Conservation (phyloP, 106 monocot genomes). For the Hemerocallis citrina region DNA sequence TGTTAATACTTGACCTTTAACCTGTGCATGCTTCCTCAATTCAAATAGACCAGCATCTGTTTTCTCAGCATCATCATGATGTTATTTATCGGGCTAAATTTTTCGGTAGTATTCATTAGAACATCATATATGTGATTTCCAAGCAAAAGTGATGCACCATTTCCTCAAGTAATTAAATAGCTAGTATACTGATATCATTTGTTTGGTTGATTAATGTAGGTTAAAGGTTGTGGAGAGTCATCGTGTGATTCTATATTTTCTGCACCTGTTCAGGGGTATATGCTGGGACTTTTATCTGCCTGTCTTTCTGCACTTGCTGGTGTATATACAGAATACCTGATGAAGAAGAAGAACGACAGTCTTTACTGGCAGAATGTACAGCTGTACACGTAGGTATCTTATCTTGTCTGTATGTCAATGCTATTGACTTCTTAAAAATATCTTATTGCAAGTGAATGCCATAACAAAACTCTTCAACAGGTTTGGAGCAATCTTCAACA, state of each 20-base stretch:
- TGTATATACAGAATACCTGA: constrained; percentile 83
- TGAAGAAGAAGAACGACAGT: constrained; percentile 95
- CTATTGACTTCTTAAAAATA: not conserved
- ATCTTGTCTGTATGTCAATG: not conserved
- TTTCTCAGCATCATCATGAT: no score
- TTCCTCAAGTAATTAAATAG: not conserved
- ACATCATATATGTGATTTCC: no score
- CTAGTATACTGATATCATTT: not conserved
- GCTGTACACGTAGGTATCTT: constrained; percentile 58
- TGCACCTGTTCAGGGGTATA: constrained; percentile 72
- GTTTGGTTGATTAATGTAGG: constrained; percentile 33
- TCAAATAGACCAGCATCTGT: no score
- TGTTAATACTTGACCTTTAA: no score
- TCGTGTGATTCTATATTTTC: constrained; percentile 75
- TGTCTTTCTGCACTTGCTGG: constrained; percentile 93
- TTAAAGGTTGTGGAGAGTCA: constrained; percentile 77
- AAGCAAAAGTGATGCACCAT: not conserved
- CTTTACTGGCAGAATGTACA: constrained; percentile 91
- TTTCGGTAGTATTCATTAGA: no score
- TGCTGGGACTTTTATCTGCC: constrained; percentile 72
- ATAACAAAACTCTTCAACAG: constrained; percentile 24
- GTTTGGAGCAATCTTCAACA: constrained; percentile 81
- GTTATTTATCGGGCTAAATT: no score
- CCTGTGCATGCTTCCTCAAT: no score
- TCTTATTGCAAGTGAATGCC: no score